Percentiles rank a stretch among this genome's conserved stretches.
Evolutionary conservation across 768 basidiomycete species (phyloP).

Genomic region (Lenzites betulinus): DNA sequence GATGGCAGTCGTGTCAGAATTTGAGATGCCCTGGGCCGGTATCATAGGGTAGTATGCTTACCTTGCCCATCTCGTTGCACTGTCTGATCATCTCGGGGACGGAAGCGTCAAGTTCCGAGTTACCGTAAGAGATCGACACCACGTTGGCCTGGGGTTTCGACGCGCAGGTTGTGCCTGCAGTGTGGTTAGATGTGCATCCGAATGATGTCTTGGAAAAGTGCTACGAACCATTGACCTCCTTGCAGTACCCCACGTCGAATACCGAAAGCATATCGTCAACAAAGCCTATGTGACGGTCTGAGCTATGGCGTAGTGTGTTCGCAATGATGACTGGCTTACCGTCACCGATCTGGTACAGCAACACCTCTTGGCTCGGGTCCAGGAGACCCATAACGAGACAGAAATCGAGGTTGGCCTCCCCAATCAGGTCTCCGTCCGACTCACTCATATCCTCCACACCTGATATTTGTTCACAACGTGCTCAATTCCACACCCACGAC

Average conservation of each 20-base stretch:
- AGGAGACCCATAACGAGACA: slow-evolving; percentile 60
- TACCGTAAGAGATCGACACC: slow-evolving; percentile 42
- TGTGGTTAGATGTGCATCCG: neutral
- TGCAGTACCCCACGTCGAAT: slow-evolving; percentile 43
- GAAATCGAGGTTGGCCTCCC: slow-evolving; percentile 71
- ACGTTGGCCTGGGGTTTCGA: slow-evolving; percentile 30
- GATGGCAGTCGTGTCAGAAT: neutral
- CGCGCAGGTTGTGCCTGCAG: neutral
- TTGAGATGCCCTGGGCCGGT: too few relatives aligned
- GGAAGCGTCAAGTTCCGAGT: slow-evolving; percentile 35
- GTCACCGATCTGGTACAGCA: slow-evolving; percentile 18
- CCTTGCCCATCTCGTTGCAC: slow-evolving; percentile 47
- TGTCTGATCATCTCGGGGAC: slow-evolving; percentile 38
- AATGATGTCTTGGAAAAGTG: neutral
- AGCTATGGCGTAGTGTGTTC: neutral
- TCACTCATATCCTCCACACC: slow-evolving; percentile 27
- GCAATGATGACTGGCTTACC: neutral
- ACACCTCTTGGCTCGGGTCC: slow-evolving; percentile 10
- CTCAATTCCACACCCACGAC: neutral
- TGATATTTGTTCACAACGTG: neutral
- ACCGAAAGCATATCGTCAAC: slow-evolving; percentile 49
- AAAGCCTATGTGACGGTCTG: slow-evolving; percentile 30
- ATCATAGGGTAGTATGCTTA: neutral
- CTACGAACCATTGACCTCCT: slow-evolving; percentile 20
- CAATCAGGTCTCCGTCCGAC: slow-evolving; percentile 47